Evolutionary conservation across 768 basidiomycete species (phyloP).

Genomic region (Ramaria sp.): DNA sequence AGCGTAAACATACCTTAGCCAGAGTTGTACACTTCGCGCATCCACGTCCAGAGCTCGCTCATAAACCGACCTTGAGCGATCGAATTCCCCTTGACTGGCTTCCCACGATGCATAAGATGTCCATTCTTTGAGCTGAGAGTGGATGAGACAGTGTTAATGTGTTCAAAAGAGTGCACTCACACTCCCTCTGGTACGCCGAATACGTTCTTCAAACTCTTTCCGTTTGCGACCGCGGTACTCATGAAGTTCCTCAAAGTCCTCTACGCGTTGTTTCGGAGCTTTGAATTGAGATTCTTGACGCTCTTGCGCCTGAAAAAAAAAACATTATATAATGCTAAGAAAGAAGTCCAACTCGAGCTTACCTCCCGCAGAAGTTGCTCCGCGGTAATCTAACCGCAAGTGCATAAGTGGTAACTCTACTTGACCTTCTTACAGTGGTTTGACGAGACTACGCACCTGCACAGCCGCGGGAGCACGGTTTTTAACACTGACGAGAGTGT

Average conservation of each 20-base stretch:
- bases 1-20: constrained; percentile 61
- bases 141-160: neutral
- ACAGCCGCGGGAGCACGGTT: constrained; percentile 93
- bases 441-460: constrained; percentile 43
- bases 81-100: constrained; percentile 95
- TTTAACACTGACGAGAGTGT: constrained; percentile 56
- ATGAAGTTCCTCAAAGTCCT: constrained; percentile 81
- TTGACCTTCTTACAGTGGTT: neutral
- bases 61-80: constrained; percentile 88
- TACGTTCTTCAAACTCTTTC: constrained; percentile 80
- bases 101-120: constrained; percentile 45
- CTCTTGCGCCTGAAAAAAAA: constrained; percentile 71
- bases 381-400: constrained; percentile 71
- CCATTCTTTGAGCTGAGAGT: constrained; percentile 31
- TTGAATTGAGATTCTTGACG: constrained; percentile 87
- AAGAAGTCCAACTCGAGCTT: constrained; percentile 9
- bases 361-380: constrained; percentile 96
- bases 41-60: constrained; percentile 97
- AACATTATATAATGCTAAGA: constrained; percentile 1
- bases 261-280: constrained; percentile 90
- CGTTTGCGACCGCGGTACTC: constrained; percentile 81
- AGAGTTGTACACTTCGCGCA: constrained; percentile 78
- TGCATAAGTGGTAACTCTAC: constrained; percentile 12
- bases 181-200: constrained; percentile 27
- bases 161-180: constrained; percentile 14